A percentile compares a stretch with the other conserved stretches of the same genome.
Evolutionary conservation across 345 rosid genomes (phyloP).

Genomic region (Bretschneidera sinensis): DNA sequence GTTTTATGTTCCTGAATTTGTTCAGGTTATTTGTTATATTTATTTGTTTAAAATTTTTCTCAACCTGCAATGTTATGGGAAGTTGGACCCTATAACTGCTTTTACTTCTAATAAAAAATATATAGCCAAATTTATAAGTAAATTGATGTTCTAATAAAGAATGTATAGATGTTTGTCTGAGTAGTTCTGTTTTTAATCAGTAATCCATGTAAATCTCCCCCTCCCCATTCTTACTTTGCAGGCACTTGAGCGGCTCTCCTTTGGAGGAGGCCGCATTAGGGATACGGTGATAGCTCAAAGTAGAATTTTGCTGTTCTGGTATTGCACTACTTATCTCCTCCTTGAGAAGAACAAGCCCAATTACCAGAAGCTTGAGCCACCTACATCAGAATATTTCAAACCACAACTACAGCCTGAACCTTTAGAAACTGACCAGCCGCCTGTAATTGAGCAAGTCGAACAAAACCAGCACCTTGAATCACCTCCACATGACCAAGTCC

Average conservation of each 20-base stretch:
- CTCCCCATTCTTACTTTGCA: conserved; percentile 28
- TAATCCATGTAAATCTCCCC: not conserved
- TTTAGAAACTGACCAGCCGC: conserved; percentile 27
- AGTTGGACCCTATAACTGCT: too few relatives aligned
- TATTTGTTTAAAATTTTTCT: too few relatives aligned
- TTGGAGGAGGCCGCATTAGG: conserved; percentile 57
- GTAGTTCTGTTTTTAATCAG: too few relatives aligned
- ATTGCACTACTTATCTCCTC: conserved; percentile 76
- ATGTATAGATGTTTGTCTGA: too few relatives aligned
- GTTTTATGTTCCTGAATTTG: too few relatives aligned
- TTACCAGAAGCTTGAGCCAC: conserved; percentile 71
- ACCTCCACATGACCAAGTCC: conserved; percentile 43
- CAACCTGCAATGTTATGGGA: too few relatives aligned
- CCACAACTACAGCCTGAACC: conserved; percentile 39
- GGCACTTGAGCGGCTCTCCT: conserved; percentile 82
- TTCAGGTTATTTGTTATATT: too few relatives aligned
- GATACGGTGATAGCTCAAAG: conserved; percentile 75
- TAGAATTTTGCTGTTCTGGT: conserved; percentile 81
- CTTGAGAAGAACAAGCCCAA: conserved; percentile 81
- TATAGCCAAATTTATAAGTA: too few relatives aligned
- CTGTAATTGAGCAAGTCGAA: conserved; percentile 27
- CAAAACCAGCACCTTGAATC: conserved; percentile 35
- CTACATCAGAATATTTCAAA: conserved; percentile 24
- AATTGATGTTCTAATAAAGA: too few relatives aligned
- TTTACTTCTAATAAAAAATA: too few relatives aligned